Conservation (phyloP, 2,329 filamentous ascomycete genomes). For the Rhexocercosporidium sp. region DNA sequence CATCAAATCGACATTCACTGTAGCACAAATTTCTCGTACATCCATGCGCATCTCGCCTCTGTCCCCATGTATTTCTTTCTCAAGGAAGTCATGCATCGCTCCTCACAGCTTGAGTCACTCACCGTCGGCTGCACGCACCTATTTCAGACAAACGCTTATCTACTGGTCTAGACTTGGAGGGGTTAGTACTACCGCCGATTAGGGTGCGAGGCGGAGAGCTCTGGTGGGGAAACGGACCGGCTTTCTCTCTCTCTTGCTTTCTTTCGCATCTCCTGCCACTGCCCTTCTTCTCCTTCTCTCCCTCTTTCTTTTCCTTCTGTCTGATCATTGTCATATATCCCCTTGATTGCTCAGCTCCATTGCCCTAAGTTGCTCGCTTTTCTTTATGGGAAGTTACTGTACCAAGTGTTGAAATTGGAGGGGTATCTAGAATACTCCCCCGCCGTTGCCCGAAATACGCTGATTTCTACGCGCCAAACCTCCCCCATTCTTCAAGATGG, state of each 20-base stretch:
- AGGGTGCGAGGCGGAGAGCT: neutral
- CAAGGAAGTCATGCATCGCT: neutral
- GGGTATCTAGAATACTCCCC: neutral
- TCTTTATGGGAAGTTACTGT: neutral
- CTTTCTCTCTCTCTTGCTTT: neutral
- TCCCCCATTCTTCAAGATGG: constrained; percentile 30
- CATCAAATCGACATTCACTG: neutral
- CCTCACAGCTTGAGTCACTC: neutral
- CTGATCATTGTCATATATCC: neutral
- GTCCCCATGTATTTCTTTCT: neutral
- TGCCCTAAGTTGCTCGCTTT: neutral
- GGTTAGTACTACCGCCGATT: neutral
- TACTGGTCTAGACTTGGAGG: constrained; percentile 8
- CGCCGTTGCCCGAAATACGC: neutral
- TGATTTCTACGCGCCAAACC: neutral
- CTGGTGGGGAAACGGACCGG: constrained; percentile 1
- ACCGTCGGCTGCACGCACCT: neutral
- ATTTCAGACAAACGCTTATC: constrained; percentile 4
- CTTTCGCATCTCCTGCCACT: neutral
- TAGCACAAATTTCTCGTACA: neutral
- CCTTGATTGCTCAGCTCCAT: neutral
- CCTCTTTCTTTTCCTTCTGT: neutral
- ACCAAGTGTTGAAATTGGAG: neutral
- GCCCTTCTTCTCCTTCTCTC: neutral
- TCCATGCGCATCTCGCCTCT: neutral